These are phyloP conservation scores for Sphaerulina vaccinii DNA, from an alignment of 2,329 filamentous ascomycete species.

Conservation along the genomic window DNA sequence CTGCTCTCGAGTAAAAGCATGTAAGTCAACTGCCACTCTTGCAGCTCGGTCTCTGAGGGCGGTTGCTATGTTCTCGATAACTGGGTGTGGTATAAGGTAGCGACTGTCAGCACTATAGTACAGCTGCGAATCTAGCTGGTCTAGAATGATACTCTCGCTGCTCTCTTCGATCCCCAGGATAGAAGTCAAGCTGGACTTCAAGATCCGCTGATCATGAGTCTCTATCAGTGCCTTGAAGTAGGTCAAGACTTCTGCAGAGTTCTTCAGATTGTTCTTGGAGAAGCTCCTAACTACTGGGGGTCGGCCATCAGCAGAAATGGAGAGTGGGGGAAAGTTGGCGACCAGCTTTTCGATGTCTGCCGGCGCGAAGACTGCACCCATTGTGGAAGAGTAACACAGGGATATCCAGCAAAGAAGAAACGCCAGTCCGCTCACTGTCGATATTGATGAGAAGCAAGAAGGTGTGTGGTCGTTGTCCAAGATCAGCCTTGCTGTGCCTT, in stretches of 20 bases:
- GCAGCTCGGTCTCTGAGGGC: conserved; percentile 19
- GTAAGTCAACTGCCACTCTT: conserved; percentile 18
- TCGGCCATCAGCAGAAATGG: conserved; percentile 19
- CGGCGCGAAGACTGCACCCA: conserved; percentile 27
- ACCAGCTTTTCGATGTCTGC: conserved; percentile 31
- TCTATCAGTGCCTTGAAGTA: conserved; percentile 19
- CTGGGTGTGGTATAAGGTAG: conserved; percentile 20
- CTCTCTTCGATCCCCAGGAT: conserved; percentile 21
- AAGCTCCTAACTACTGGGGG: conserved; percentile 27
- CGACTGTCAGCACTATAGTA: conserved; percentile 22
- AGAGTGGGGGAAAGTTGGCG: conserved; percentile 27
- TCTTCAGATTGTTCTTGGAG: conserved; percentile 25
- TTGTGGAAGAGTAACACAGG: background rate
- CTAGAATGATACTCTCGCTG: conserved; percentile 18
- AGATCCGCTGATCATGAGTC: conserved; percentile 11
- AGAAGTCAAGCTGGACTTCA: conserved; percentile 13
- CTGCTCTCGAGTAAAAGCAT: conserved; percentile 21
- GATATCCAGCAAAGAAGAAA: background rate
- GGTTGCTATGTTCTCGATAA: conserved; percentile 21
- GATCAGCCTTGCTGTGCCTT: conserved; percentile 2
- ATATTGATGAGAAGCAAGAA: background rate
- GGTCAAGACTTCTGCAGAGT: conserved; percentile 12
- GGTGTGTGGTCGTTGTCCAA: background rate
- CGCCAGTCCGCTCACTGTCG: background rate
- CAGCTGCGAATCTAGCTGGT: conserved; percentile 17